Evolutionary conservation across 2,329 filamentous ascomycete species (phyloP), one percentile per base, ranked within the genome.

Genomic region (Myriosclerotinia scirpicola): DNA sequence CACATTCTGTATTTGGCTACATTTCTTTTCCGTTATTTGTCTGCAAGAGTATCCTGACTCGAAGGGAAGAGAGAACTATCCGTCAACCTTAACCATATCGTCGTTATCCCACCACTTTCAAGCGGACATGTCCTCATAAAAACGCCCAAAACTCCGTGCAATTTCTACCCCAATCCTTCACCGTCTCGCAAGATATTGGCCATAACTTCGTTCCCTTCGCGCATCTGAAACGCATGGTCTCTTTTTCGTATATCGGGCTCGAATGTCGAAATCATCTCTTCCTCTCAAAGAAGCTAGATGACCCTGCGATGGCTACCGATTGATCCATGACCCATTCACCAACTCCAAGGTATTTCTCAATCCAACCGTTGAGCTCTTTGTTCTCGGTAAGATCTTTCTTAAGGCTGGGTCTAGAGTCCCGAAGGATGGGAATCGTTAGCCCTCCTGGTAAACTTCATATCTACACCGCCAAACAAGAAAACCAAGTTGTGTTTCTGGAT

Each of bases 241-340:
- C 30, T 50, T 50, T 12, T 26, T 38, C 44, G 14, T 17, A 38
- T 17, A 50, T 26, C 44, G 20, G 14, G 5, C 22, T 26, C 30
- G 14, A 26, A 60, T 22, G 30, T 14, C 4, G 5, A 15, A 54
- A 34, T 67, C 71, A 96, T 81, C 93, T 87, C 79, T 87, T 93
- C 76, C 95, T 87, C 82, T 97, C 93, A 78, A 99, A 99, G 80
- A 88, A 99, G 68, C 89, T 86, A 77, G 91, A 96, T 59, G 90
- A 89, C 53, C 92, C 90, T 77, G 97, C 91, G 67, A 98, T 86
- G 52, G 93, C 93, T 42, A 98, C 92, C 40, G 93, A 96, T 81
- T 96, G 91, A 79, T 99, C 95, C 93, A 99, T 96, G 71, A 97
- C 91, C 87, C 93, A 97, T 82, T 99, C 95, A 74, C 95, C 95